Evolutionary conservation across 352 stramenopile genomes (phyloP).

Genomic region (Phytophthora lateralis): DNA sequence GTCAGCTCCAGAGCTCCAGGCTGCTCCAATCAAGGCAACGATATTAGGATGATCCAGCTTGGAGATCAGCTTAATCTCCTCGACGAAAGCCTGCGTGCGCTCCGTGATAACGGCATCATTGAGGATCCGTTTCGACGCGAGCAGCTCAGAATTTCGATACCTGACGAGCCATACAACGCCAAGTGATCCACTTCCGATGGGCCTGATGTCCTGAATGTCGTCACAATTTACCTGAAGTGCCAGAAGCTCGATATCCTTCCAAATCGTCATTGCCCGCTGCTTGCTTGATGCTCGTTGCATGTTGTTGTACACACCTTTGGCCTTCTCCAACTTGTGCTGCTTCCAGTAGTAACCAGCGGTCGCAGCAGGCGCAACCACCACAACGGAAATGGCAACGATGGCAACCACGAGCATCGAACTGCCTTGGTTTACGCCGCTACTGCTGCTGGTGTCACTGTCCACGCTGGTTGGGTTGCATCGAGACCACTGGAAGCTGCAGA

Average conservation of each 20-base stretch:
- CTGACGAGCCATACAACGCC: conserved; percentile 30
- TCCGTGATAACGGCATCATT: conserved; percentile 5
- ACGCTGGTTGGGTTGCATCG: conserved; percentile 2
- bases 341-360: conserved; percentile 17
- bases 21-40: conserved; percentile 32
- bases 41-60: conserved; percentile 37
- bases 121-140: conserved; percentile 32
- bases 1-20: conserved; percentile 32
- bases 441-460: neutral
- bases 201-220: conserved; percentile 26
- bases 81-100: conserved; percentile 25
- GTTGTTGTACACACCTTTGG: conserved; percentile 3
- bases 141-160: conserved; percentile 25
- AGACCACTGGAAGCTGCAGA: conserved; percentile 9
- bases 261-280: conserved; percentile 10
- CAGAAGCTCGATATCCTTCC: conserved; percentile 27
- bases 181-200: conserved; percentile 28
- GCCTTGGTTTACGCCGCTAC: neutral
- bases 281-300: conserved; percentile 10
- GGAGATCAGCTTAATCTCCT: conserved; percentile 43
- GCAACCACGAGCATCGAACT: conserved; percentile 5
- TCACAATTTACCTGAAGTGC: conserved; percentile 21
- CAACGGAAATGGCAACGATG: neutral
- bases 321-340: neutral
- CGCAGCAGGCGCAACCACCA: conserved; percentile 4